Base-by-base conservation (phyloP, 2,329 filamentous ascomycete genomes). In the Penicillium sp. region DNA sequence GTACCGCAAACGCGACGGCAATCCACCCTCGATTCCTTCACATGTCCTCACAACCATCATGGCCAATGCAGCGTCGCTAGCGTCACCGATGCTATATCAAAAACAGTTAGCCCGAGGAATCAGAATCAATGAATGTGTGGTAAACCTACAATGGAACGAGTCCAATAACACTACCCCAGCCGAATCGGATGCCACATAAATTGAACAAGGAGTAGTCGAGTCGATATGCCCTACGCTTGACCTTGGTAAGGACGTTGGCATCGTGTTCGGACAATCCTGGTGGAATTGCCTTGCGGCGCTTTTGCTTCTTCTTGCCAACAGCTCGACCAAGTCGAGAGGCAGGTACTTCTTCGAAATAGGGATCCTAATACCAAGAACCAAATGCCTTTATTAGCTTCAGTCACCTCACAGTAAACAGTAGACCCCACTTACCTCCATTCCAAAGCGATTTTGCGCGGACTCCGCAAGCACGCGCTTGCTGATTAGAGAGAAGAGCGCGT, bases 161-260 rank as follows among this genome's bases (percentile, higher is more conserved):
- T 14, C 88, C 95, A 67, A 98, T 90, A 56, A 96, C 84, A 66
- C 88, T 90, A 51, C 90, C 86, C 91, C 92, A 97, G 53, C 95
- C 95, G 70, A 98, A 93, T 56, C 88, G 85, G 57, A 96, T 83
- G 44, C 92, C 91, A 62, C 89, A 85, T 70, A 91, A 85, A 69
- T 85, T 92, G 79, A 93, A 96, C 6, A 96, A 84, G 54, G 84
- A 85, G 80, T 91, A 89, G 74, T 98, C 95, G 26, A 97, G 84
- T 37, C 86, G 84, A 76, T 96, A 96, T 33, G 95, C 92, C 57
- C 89, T 84, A 66, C 89, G 85, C 75, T 96, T 93, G 66, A 96
- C 91, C 67, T 89, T 89, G 66, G 89, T 96, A 62, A 98, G 86
- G 64, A 97, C 82, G 61, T 89, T 83, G 68, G 83, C 87, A 75